Evolutionary conservation across 768 basidiomycete genomes (phyloP).

Genomic region (Podaxis mareebaensis): DNA sequence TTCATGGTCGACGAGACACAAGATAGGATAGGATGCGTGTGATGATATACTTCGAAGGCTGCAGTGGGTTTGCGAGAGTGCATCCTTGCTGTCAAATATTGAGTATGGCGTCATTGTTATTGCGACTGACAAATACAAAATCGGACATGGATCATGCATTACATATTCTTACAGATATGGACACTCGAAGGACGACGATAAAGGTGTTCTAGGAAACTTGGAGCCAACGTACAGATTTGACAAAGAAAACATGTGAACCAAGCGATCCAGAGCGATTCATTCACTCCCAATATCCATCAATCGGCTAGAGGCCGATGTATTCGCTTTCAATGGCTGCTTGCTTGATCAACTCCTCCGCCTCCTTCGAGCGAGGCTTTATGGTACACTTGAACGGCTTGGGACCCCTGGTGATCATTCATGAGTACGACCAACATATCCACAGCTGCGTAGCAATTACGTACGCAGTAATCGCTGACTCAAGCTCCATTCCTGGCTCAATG

Average conservation of each 20-base stretch:
- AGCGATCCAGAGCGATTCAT: background rate
- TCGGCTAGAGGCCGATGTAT: constrained; percentile 4
- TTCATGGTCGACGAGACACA: no score
- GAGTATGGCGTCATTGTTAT: no score
- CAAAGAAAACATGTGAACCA: background rate
- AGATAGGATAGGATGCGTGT: no score
- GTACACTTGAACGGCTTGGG: constrained; percentile 49
- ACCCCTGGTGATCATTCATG: constrained; percentile 34
- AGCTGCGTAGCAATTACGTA: constrained; percentile 5
- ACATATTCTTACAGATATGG: no score
- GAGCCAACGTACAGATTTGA: no score
- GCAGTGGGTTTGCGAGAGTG: no score
- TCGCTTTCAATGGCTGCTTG: constrained; percentile 27
- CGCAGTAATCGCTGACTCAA: constrained; percentile 16
- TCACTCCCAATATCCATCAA: background rate
- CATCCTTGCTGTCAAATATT: no score
- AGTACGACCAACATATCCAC: background rate
- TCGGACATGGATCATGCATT: no score
- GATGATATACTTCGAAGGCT: no score
- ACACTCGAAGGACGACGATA: background rate
- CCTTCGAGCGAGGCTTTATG: constrained; percentile 45
- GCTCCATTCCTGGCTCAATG: constrained; percentile 34
- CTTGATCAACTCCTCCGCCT: constrained; percentile 29
- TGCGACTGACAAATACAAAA: no score
- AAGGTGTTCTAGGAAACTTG: background rate